Conservation (phyloP, 768 basidiomycete species). For the Boletus speciosus region DNA sequence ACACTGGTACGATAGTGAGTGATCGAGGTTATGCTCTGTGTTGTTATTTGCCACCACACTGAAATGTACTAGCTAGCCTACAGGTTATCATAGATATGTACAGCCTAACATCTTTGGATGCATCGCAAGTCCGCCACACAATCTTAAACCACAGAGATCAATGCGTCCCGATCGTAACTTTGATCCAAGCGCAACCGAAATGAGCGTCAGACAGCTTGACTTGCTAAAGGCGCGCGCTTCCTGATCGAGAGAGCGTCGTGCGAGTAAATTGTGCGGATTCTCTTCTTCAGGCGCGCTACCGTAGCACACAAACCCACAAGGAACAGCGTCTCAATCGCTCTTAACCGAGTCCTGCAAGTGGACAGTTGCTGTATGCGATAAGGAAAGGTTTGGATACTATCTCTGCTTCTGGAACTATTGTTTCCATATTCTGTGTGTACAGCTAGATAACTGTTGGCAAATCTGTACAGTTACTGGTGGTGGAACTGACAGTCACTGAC, state of each 20-base stretch:
- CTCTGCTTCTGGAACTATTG: not conserved
- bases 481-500: not conserved
- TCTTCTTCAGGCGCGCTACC: not conserved
- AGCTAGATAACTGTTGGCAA: not conserved
- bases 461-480: not conserved
- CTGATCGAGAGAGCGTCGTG: not conserved
- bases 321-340: not conserved
- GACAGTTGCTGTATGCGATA: not conserved
- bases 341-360: not conserved
- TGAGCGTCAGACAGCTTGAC: not conserved
- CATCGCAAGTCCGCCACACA: not conserved
- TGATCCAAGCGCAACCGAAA: not conserved
- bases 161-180: slow-evolving; percentile 3
- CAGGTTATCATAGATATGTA: not conserved
- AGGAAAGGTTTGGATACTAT: too few relatives aligned
- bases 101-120: not conserved
- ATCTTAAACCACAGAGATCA: not conserved
- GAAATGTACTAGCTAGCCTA: slow-evolving; percentile 2
- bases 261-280: not conserved
- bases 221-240: too few relatives aligned
- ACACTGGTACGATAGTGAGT: slow-evolving; percentile 13
- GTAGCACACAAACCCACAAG: not conserved
- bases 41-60: not conserved
- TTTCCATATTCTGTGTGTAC: not conserved
- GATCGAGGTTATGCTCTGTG: not conserved